phyloP scores from a whole-genome alignment of 345 rosid species.

The Moringa oleifera region DNA sequence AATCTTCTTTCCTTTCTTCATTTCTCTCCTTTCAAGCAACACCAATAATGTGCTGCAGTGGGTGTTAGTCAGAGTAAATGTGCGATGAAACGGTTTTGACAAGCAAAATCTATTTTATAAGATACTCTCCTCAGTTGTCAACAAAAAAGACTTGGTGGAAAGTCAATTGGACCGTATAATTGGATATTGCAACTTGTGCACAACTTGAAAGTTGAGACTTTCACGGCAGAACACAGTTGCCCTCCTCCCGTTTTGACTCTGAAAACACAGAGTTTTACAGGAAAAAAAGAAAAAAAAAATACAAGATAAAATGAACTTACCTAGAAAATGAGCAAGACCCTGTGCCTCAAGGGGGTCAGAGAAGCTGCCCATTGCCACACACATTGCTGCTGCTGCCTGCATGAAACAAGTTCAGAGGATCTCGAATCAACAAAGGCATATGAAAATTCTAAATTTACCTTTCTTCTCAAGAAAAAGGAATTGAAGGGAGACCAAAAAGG shows the following conservation, averaged over 20 bases:
- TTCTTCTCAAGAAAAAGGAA: not conserved
- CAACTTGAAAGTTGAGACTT: not conserved
- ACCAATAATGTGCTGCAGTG: too few relatives aligned
- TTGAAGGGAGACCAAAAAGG: not conserved
- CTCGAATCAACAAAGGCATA: not conserved
- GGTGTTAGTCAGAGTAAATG: too few relatives aligned
- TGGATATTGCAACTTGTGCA: too few relatives aligned
- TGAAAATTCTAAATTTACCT: too few relatives aligned
- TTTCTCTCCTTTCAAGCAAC: not conserved
- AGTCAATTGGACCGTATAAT: too few relatives aligned
- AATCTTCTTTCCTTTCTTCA: not conserved
- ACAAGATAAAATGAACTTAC: too few relatives aligned
- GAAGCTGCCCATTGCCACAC: slow-evolving; percentile 96
- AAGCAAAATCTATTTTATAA: too few relatives aligned
- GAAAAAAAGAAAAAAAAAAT: too few relatives aligned
- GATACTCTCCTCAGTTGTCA: too few relatives aligned
- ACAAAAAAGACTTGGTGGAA: too few relatives aligned
- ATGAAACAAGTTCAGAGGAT: slow-evolving; percentile 6
- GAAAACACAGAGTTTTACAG: not conserved
- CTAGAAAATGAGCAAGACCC: slow-evolving; percentile 97
- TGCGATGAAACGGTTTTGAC: too few relatives aligned
- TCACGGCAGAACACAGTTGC: not conserved
- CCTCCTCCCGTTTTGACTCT: not conserved
- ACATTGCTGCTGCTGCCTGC: slow-evolving; percentile 99
- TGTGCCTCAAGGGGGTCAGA: slow-evolving; percentile 93